These are phyloP conservation scores for Ephemerocybe angulata DNA, from an alignment of 768 basidiomycete species.

Conservation along the genomic window DNA sequence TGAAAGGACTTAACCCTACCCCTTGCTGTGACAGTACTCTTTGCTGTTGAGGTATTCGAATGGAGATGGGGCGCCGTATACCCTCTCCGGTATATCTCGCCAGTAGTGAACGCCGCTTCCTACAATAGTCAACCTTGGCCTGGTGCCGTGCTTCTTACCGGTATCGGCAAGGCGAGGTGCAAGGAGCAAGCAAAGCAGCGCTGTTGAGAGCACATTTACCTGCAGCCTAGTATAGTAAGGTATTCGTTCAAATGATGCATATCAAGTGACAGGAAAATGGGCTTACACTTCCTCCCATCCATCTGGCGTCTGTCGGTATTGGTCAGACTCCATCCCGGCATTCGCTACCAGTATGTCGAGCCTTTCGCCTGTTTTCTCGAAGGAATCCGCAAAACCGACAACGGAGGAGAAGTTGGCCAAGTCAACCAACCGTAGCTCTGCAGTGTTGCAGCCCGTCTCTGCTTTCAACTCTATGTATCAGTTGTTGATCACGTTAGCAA, in stretches of 20 bases:
- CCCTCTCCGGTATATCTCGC: constrained; percentile 17
- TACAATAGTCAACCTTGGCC: constrained; percentile 35
- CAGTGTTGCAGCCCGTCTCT: constrained; percentile 29
- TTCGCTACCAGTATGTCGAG: constrained; percentile 46
- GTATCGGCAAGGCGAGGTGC: constrained; percentile 38
- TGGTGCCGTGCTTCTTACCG: constrained; percentile 21
- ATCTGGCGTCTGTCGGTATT: constrained; percentile 24
- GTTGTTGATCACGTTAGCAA: too few species aligned
- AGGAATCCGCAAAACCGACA: constrained; percentile 29
- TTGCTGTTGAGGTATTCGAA: constrained; percentile 26
- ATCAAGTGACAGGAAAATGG: too few species aligned
- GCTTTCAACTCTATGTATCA: constrained; percentile 21
- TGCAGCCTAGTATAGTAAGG: constrained; percentile 31
- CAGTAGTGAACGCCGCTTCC: constrained; percentile 38
- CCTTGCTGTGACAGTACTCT: constrained; percentile 28
- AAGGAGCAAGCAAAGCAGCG: constrained; percentile 35
- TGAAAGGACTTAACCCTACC: too few species aligned
- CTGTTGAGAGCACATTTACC: constrained; percentile 38
- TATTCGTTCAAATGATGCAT: too few species aligned
- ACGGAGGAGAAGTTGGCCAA: constrained; percentile 36
- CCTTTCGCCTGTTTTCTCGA: constrained; percentile 27
- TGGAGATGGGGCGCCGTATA: constrained; percentile 22
- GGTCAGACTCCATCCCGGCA: constrained; percentile 23
- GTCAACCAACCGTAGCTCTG: constrained; percentile 38
- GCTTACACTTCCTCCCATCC: constrained; percentile 46